phyloP scores from a whole-genome alignment of 139 green algal species.

The Tetradesmus lagerheimii region DNA sequence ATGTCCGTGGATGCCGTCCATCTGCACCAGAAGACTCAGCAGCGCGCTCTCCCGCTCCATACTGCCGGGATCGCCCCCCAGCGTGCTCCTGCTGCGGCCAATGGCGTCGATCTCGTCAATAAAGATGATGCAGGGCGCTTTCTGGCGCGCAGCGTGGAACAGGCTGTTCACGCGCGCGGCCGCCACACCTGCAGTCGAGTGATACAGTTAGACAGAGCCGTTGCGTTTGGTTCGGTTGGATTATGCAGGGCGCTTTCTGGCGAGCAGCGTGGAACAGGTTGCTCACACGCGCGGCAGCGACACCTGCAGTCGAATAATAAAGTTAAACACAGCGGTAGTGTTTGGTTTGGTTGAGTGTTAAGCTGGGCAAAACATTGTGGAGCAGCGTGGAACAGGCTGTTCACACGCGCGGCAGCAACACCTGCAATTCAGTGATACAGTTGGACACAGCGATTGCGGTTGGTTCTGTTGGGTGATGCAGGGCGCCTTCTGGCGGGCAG shows the following conservation, averaged over 20 bases:
- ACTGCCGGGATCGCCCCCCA: constrained; percentile 65
- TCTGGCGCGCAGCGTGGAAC: constrained; percentile 63
- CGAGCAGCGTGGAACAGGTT: constrained; percentile 66
- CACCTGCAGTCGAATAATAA: constrained; percentile 29
- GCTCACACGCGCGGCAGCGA: constrained; percentile 72
- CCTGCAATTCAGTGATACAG: no score
- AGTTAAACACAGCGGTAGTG: no score
- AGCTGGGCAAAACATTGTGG: no score
- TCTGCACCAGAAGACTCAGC: background rate
- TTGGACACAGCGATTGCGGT: no score
- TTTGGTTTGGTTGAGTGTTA: no score
- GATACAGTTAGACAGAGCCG: no score
- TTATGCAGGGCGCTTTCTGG: constrained; percentile 91
- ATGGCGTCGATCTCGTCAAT: constrained; percentile 98
- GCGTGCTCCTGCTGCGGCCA: constrained; percentile 43
- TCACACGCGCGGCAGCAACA: no score
- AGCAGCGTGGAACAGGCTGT: no score
- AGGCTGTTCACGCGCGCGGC: constrained; percentile 67
- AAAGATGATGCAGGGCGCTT: constrained; percentile 97
- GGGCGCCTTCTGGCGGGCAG: constrained; percentile 72
- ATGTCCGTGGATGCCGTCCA: constrained; percentile 57
- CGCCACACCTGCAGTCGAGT: constrained; percentile 66
- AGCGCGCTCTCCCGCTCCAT: constrained; percentile 75
- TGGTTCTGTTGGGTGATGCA: no score
- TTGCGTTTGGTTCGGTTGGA: constrained; percentile 47